Conservation (phyloP, 106 monocot species). For the Allium fistulosum region DNA sequence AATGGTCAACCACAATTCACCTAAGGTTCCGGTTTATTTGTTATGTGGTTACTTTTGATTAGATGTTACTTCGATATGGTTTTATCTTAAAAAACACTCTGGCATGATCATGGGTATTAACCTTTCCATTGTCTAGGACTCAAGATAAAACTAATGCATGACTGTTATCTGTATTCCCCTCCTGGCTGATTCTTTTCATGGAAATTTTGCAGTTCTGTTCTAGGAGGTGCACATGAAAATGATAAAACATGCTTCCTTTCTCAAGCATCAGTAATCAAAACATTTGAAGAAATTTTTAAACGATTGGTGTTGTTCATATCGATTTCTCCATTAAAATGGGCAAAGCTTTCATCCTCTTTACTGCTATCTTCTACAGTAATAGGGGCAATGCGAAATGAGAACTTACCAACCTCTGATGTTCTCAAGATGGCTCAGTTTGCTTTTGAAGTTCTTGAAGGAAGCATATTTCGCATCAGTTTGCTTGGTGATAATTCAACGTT, state of each 20-base stretch:
- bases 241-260: slow-evolving; percentile 68
- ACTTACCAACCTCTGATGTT: slow-evolving; percentile 12
- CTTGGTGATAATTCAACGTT: slow-evolving; percentile 32
- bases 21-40: no score
- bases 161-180: no score
- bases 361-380: slow-evolving; percentile 21
- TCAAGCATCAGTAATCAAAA: slow-evolving; percentile 23
- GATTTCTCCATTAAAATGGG: slow-evolving; percentile 52
- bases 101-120: no score
- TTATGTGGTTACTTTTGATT: no score
- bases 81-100: no score
- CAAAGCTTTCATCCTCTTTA: slow-evolving; percentile 29
- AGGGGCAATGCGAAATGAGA: slow-evolving; percentile 14
- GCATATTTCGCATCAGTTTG: slow-evolving; percentile 40
- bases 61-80: no score
- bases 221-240: slow-evolving; percentile 67
- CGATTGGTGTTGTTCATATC: slow-evolving; percentile 32
- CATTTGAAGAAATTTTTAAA: slow-evolving; percentile 43
- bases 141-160: no score
- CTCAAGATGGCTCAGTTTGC: slow-evolving; percentile 49
- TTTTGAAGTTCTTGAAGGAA: slow-evolving; percentile 68
- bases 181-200: no score
- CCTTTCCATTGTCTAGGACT: no score
- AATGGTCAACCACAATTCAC: no score
- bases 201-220: slow-evolving; percentile 40